Conservation (phyloP, 495 filamentous ascomycete genomes). For the Neurospora sp. region DNA sequence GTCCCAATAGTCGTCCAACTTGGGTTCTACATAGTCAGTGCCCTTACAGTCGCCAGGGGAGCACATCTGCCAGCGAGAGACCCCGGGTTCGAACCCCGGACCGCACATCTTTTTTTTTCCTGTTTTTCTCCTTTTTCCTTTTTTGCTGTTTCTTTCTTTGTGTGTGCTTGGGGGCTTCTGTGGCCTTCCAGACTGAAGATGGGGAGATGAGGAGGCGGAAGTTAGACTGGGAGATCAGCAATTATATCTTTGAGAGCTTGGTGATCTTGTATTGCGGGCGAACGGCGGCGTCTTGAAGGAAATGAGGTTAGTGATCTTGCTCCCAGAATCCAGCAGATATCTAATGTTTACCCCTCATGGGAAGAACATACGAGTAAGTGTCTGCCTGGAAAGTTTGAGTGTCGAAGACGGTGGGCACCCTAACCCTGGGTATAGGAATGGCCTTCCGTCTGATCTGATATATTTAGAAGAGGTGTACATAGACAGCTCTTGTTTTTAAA, state of each 20-base stretch:
- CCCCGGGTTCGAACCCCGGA: background rate
- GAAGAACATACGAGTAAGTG: background rate
- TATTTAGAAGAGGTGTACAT: background rate
- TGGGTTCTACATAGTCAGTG: background rate
- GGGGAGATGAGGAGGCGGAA: background rate
- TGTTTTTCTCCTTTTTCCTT: background rate
- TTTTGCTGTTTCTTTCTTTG: background rate
- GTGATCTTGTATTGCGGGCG: background rate
- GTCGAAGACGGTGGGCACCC: background rate
- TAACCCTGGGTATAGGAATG: background rate
- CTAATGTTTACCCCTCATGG: background rate
- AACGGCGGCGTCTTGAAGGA: background rate
- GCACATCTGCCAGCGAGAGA: background rate
- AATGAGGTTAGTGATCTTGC: background rate
- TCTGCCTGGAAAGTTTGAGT: background rate
- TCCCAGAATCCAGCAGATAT: background rate
- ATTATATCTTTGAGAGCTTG: too few relatives aligned
- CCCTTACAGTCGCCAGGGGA: background rate
- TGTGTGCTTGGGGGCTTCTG: background rate
- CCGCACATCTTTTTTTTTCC: background rate
- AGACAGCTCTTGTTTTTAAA: background rate
- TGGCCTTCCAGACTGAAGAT: too few relatives aligned
- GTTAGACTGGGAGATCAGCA: too few relatives aligned
- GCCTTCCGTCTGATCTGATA: background rate
- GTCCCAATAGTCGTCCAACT: background rate